Evolutionary conservation across 2,329 filamentous ascomycete genomes (phyloP), one percentile per base, ranked within the genome.

Genomic region (Exserohilum turcica): DNA sequence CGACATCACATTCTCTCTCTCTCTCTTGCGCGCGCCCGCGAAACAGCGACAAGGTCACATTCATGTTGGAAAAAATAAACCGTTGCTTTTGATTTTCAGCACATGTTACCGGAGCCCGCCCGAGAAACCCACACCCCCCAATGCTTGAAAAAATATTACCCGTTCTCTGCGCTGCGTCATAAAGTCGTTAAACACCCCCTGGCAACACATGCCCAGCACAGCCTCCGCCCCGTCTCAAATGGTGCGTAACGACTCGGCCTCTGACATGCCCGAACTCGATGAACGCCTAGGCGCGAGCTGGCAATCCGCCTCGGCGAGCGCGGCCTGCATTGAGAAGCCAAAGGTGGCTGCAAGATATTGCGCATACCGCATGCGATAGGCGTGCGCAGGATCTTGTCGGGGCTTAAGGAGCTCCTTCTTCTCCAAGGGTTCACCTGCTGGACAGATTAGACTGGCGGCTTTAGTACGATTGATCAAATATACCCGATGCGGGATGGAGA

Each of bases 301-400:
- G 45, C 56, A 60, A 53, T 75, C 72, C 33, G 72, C 70, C 56
- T 75, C 73, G 39, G 65, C 69, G 55, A 74, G 54, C 31, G 73
- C 73, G 43, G 73, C 73, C 54, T 74, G 66, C 49, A 73, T 65
- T 48, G 67, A 73, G 62, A 75, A 74, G 56, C 72, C 74, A 66
- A 75, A 75, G 29, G 72, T 73, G 15, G 71, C 68, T 27, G 72
- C 72, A 39, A 75, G 70, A 55, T 75, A 75, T 47, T 73, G 70
- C 36, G 73, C 73, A 61, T 75, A 75, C 48, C 71, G 70, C 48
- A 61, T 60, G 49, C 72, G 71, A 53, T 75, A 75, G 35, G 64
- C 59, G 42, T 70, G 62, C 19, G 70, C 64, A 46, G 65, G 57
- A 47, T 73, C 64, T 44, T 70, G 61, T 53, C 53, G 66, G 21